Base-by-base conservation (phyloP, 1,284 basidiomycete genomes). In the Tilletiopsis washingtonensis region DNA sequence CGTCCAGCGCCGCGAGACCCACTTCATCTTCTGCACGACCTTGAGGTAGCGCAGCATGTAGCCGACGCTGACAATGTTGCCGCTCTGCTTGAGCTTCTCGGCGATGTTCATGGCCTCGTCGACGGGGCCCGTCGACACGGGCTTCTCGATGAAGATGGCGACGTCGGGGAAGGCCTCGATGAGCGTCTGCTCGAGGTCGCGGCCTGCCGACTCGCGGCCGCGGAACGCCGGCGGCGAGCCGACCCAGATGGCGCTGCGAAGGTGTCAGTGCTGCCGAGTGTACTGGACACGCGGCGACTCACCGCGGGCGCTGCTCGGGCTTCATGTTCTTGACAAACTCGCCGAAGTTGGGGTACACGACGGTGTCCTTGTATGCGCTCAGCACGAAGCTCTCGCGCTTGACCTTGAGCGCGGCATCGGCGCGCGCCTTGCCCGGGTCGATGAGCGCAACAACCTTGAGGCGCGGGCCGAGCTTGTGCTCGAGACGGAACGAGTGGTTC, bases 21-120 rank as follows among this genome's bases (percentile, higher is more conserved):
- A 60, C 59, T 97, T 96, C 89, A 98, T 97, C 81, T 86, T 86
- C 77, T 97, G 93, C 19, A 94, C 89, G 44, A 88, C 91, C 53
- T 64, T 64, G 45, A 64, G 59, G 58, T 74, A 74, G 27, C 72
- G 66, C 19, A 74, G 62, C 72, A 74, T 77, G 67, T 74, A 89
- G 82, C 93, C 93, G 56, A 97, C 88, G 27, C 88, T 91, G 67
- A 90, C 89, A 57, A 93, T 78, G 47, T 85, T 85, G 53, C 59
- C 52, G 17, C 57, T 51, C 34, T 64, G 54, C 40, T 69, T 58
- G 38, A 74, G 56, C 57, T 60, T 48, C 34, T 68, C 47, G 4
- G 71, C 63, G 20, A 77, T 73, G 36, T 74, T 72, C 46, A 78
- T 69, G 15, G 71, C 74, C 49, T 75, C 61, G 20, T 70, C 76